Evolutionary conservation across 129 eudicot genomes (phyloP).

Genomic region (Gnaphalium uliginosum): DNA sequence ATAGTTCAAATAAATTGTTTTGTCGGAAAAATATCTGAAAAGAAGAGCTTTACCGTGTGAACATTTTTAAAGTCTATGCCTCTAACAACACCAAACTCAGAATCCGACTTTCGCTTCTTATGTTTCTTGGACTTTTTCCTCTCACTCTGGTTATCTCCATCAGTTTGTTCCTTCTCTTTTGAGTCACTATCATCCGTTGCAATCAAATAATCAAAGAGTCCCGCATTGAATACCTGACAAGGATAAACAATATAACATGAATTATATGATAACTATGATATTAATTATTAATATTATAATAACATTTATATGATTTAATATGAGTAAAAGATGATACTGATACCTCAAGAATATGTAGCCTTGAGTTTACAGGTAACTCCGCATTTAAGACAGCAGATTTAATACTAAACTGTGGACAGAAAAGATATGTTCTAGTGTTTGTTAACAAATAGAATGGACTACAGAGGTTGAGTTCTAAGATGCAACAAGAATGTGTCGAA

Average conservation of each 20-base stretch:
- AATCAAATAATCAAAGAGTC: slow-evolving; percentile 88
- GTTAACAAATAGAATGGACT: neutral
- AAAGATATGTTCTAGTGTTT: neutral
- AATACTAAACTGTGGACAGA: slow-evolving; percentile 72
- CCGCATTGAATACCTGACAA: slow-evolving; percentile 88
- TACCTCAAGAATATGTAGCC: slow-evolving; percentile 95
- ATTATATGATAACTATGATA: too few relatives aligned
- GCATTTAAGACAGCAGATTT: slow-evolving; percentile 93
- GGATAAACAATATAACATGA: neutral
- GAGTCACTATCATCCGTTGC: slow-evolving; percentile 84
- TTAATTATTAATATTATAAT: too few relatives aligned
- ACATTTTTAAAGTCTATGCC: slow-evolving; percentile 98
- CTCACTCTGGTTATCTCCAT: slow-evolving; percentile 44
- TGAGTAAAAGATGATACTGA: slow-evolving; percentile 36
- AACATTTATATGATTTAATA: neutral
- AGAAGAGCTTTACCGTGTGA: slow-evolving; percentile 61
- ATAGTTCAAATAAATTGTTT: neutral
- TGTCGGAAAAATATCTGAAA: neutral
- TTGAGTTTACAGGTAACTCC: slow-evolving; percentile 95
- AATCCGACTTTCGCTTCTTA: slow-evolving; percentile 62
- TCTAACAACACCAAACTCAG: slow-evolving; percentile 93
- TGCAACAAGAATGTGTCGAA: neutral
- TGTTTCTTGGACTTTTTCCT: slow-evolving; percentile 55
- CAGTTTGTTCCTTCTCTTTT: slow-evolving; percentile 54
- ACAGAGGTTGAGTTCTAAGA: neutral